Evolutionary conservation across 2,329 filamentous ascomycete genomes (phyloP).

Genomic region (Clarireedia homoeocarpa): DNA sequence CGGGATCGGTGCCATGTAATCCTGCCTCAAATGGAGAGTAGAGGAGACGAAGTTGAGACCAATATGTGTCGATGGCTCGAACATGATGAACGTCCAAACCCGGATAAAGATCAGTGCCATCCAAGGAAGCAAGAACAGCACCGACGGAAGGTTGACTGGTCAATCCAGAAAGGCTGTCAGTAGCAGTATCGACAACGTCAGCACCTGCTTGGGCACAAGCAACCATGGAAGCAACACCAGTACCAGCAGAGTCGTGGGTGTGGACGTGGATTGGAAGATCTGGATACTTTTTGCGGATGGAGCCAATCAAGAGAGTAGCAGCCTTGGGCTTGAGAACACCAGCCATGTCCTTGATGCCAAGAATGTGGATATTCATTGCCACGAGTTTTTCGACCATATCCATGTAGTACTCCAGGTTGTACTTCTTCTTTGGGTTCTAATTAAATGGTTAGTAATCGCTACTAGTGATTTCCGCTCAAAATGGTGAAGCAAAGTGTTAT

Average conservation of each 20-base stretch:
- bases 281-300: constrained; percentile 90
- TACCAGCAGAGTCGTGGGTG: constrained; percentile 97
- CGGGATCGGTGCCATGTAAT: constrained; percentile 82
- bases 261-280: constrained; percentile 97
- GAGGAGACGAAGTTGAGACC: constrained; percentile 89
- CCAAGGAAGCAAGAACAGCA: constrained; percentile 85
- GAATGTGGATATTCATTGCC: constrained; percentile 75
- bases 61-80: constrained; percentile 87
- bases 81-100: constrained; percentile 76
- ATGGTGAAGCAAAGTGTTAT: no score
- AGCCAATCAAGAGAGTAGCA: constrained; percentile 75
- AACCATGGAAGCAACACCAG: constrained; percentile 96
- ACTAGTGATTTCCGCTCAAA: neutral
- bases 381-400: constrained; percentile 88
- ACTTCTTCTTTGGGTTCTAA: constrained; percentile 88
- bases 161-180: constrained; percentile 95
- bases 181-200: constrained; percentile 91
- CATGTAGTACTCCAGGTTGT: constrained; percentile 94
- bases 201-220: constrained; percentile 90
- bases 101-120: constrained; percentile 73
- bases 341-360: constrained; percentile 96
- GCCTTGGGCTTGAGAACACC: constrained; percentile 95
- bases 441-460: neutral
- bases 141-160: constrained; percentile 86
- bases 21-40: constrained; percentile 99